A percentile compares a stretch with the other conserved stretches of the same genome.
Conservation (phyloP, 2,329 filamentous ascomycete species). For the Alternaria solani region DNA sequence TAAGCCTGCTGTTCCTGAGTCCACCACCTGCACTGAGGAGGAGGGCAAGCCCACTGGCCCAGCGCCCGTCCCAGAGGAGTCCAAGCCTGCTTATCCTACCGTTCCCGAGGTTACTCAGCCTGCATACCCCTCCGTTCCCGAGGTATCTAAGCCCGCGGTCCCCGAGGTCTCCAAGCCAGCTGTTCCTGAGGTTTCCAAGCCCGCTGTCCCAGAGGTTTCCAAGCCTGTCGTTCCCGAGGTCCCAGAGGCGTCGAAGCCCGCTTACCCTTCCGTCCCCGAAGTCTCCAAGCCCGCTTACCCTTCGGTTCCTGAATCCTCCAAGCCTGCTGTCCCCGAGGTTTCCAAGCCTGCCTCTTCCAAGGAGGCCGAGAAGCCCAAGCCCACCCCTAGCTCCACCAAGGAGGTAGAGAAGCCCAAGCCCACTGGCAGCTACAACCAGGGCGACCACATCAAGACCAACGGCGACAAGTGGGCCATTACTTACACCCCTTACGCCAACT, state of each 20-base stretch:
- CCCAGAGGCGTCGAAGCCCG: slow-evolving; percentile 20
- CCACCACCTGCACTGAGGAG: slow-evolving; percentile 13
- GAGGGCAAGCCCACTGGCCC: slow-evolving; percentile 9
- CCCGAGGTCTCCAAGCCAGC: not conserved
- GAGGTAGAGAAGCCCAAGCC: slow-evolving; percentile 40
- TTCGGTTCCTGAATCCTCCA: not conserved
- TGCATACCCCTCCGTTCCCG: not conserved
- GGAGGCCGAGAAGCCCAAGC: slow-evolving; percentile 22
- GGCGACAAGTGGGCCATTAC: slow-evolving; percentile 59
- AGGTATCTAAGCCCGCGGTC: slow-evolving; percentile 9
- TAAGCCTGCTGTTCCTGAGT: slow-evolving; percentile 1
- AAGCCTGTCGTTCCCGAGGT: not conserved
- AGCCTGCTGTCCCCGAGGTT: slow-evolving; percentile 2
- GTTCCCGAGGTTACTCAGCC: not conserved
- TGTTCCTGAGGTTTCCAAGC: slow-evolving; percentile 16
- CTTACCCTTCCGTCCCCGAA: slow-evolving; percentile 16
- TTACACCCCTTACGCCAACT: slow-evolving; percentile 58
- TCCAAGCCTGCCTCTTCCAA: slow-evolving; percentile 15
- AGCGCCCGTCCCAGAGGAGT: not conserved
- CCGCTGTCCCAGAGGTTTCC: slow-evolving; percentile 7
- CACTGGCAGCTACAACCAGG: slow-evolving; percentile 33
- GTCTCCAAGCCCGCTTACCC: slow-evolving; percentile 4
- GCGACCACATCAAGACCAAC: slow-evolving; percentile 50
- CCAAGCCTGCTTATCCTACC: slow-evolving; percentile 4
- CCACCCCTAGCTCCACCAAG: slow-evolving; percentile 32